Percentiles rank a stretch among this genome's conserved stretches.
phyloP scores from a whole-genome alignment of 192 early-diverging fungal species.

The Backusella morwellensis region DNA sequence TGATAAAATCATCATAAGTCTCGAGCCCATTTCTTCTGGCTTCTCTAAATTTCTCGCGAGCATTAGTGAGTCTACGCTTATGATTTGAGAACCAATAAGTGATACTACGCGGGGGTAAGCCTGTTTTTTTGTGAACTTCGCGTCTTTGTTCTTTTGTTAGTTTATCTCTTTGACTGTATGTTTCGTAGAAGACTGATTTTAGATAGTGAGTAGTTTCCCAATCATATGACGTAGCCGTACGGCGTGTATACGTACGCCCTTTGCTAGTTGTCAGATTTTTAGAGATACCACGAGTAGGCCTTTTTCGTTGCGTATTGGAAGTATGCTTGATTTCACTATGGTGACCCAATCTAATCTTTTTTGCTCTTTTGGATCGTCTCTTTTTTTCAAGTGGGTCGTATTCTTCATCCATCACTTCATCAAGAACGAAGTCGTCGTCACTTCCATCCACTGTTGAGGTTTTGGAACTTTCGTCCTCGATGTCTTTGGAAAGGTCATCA shows the following conservation, averaged over 20 bases:
- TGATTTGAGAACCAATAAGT: constrained; percentile 41
- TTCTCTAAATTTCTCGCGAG: constrained; percentile 15
- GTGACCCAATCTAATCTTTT: neutral
- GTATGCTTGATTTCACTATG: neutral
- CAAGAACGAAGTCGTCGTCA: neutral
- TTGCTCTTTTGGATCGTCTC: neutral
- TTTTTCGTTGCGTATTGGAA: neutral
- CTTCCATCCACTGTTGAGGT: neutral
- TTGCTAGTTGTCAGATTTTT: neutral
- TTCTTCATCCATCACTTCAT: neutral
- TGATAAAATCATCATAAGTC: constrained; percentile 24
- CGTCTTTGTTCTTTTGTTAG: constrained; percentile 30
- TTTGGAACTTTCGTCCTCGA: neutral
- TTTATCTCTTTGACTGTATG: constrained; percentile 30
- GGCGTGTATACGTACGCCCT: neutral
- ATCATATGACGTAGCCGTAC: constrained; percentile 34
- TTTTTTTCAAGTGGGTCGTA: neutral
- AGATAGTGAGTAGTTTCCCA: constrained; percentile 22
- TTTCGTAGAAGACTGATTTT: constrained; percentile 27
- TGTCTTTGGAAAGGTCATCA: neutral
- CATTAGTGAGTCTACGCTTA: constrained; percentile 23
- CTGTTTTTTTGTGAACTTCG: constrained; percentile 21
- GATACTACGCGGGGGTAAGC: constrained; percentile 29
- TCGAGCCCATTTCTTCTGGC: neutral
- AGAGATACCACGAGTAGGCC: neutral